Percentiles rank a stretch among this genome's conserved stretches.
Conservation (phyloP, 208 protist species). For the Trypanosoma cruzi region DNA sequence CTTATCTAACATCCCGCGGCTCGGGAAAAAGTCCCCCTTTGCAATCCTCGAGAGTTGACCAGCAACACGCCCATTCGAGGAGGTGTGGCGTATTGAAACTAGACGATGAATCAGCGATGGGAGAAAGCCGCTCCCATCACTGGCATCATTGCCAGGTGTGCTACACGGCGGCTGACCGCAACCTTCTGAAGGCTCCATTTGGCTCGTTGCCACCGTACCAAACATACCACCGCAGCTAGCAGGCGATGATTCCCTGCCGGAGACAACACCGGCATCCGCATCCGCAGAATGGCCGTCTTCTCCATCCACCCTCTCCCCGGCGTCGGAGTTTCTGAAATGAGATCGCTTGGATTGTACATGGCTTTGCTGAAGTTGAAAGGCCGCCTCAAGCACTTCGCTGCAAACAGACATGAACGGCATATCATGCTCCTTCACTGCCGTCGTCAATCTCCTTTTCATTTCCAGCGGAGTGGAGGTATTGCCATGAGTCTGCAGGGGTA, state of each 20-base stretch:
- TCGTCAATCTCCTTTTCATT: neutral
- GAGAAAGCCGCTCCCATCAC: neutral
- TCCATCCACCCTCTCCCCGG: no score
- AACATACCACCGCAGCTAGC: no score
- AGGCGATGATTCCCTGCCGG: no score
- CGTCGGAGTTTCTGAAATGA: no score
- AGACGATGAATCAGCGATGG: constrained; percentile 17
- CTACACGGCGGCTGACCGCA: neutral
- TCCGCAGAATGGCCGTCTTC: no score
- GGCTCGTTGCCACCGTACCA: no score
- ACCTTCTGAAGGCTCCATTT: neutral
- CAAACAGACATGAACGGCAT: constrained; percentile 16
- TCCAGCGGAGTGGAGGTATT: neutral
- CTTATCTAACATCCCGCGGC: constrained; percentile 2
- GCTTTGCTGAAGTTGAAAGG: constrained; percentile 15
- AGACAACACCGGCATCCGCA: no score
- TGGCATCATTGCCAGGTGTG: no score
- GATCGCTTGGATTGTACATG: no score
- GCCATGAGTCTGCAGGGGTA: neutral
- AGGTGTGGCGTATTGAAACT: neutral
- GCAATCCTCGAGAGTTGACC: constrained; percentile 11
- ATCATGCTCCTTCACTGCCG: neutral
- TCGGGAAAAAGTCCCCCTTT: constrained; percentile 22
- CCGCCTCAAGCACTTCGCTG: constrained; percentile 18
- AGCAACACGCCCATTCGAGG: neutral